A percentile compares a stretch with the other conserved stretches of the same genome.
These are phyloP conservation scores for Cadophora malorum DNA, from an alignment of 2,329 filamentous ascomycete species.

Conservation along the genomic window DNA sequence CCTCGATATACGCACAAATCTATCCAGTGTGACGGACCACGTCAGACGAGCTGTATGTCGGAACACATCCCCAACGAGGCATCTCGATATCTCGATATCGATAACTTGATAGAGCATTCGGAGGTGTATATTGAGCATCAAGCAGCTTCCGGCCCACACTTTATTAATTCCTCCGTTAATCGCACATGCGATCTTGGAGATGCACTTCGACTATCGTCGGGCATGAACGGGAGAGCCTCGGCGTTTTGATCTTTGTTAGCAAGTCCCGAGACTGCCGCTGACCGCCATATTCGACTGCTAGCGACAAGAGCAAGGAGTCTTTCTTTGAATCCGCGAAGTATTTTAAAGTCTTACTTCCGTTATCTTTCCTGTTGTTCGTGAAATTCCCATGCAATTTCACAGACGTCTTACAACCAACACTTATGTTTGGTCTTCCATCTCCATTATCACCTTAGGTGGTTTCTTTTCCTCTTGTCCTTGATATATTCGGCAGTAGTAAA, in stretches of 20 bases:
- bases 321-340: neutral
- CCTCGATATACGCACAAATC: neutral
- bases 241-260: neutral
- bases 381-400: too few relatives aligned
- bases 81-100: neutral
- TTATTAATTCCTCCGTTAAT: neutral
- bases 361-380: too few relatives aligned
- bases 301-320: neutral
- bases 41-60: neutral
- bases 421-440: too few relatives aligned
- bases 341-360: neutral
- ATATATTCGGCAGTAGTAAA: too few relatives aligned
- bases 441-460: too few relatives aligned
- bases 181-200: neutral
- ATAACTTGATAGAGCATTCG: neutral
- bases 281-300: neutral
- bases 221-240: neutral
- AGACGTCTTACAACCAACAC: too few relatives aligned
- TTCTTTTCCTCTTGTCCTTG: too few relatives aligned
- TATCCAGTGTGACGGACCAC: neutral
- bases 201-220: neutral
- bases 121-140: neutral
- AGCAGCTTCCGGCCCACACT: neutral
- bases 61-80: neutral
- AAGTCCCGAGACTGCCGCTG: slow-evolving; percentile 6